These are phyloP conservation scores for Fusarium buxicola DNA, from an alignment of 2,329 filamentous ascomycete genomes.

Conservation along the genomic window DNA sequence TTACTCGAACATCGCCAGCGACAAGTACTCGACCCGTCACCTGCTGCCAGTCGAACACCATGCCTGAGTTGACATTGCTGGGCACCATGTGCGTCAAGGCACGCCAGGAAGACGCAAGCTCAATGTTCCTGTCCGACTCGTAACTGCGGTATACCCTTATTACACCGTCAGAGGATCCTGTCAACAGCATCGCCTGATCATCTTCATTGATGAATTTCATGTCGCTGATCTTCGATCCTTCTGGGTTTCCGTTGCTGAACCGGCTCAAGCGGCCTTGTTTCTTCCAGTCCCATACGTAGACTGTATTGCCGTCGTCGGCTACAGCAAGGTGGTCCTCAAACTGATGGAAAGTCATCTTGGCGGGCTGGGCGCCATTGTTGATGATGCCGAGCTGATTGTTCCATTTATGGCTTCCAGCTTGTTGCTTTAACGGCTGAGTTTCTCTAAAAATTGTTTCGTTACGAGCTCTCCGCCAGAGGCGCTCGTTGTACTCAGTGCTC, in stretches of 20 bases:
- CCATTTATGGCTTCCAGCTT: conserved; percentile 88
- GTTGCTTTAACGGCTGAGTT: conserved; percentile 92
- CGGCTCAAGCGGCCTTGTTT: conserved; percentile 78
- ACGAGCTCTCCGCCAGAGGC: conserved; percentile 89
- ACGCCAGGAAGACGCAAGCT: conserved; percentile 91
- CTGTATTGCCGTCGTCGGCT: conserved; percentile 90
- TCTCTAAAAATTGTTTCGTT: conserved; percentile 94
- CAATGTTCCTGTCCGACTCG: conserved; percentile 78
- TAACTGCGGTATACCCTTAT: conserved; percentile 95
- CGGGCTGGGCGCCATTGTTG: conserved; percentile 89
- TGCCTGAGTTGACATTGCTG: conserved; percentile 91
- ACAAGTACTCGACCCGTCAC: conserved; percentile 96
- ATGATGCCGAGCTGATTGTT: conserved; percentile 84
- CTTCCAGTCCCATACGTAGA: conserved; percentile 95
- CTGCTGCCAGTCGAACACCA: conserved; percentile 99
- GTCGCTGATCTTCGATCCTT: conserved; percentile 91
- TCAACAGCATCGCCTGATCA: conserved; percentile 93
- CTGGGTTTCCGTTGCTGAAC: conserved; percentile 95
- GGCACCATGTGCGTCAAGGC: conserved; percentile 94
- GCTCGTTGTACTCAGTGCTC: conserved; percentile 94
- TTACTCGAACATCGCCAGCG: conserved; percentile 94
- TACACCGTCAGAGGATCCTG: conserved; percentile 93
- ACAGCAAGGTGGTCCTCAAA: conserved; percentile 97
- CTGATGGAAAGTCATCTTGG: conserved; percentile 96
- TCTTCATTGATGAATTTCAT: conserved; percentile 99